A percentile compares a stretch with the other conserved stretches of the same genome.
Conservation (phyloP, 2,329 filamentous ascomycete species). For the Tolypocladium ovalisporum region DNA sequence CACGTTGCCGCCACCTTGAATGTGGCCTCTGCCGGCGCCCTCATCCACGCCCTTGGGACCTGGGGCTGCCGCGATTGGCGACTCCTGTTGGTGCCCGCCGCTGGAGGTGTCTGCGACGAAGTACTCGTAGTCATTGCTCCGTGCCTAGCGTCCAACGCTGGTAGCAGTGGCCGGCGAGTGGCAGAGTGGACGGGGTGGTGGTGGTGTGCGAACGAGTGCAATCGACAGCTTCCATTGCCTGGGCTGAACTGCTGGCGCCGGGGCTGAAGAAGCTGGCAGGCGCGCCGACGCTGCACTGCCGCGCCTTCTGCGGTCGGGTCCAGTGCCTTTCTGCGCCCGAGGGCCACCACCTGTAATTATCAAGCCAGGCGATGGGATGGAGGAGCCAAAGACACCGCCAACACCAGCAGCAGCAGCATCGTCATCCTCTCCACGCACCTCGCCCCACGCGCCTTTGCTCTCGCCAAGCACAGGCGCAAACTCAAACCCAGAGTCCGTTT, state of each 20-base stretch:
- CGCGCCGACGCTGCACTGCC: neutral
- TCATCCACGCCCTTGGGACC: neutral
- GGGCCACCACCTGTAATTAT: too few relatives aligned
- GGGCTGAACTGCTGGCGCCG: neutral
- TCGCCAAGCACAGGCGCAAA: neutral
- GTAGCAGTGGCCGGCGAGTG: neutral
- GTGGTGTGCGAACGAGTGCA: neutral
- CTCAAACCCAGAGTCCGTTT: neutral
- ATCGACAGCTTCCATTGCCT: neutral
- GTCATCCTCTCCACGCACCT: too few relatives aligned
- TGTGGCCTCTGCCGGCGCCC: neutral
- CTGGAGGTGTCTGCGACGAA: neutral
- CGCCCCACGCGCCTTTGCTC: too few relatives aligned
- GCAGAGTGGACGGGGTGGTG: neutral
- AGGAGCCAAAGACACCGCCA: too few relatives aligned
- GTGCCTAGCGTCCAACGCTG: neutral
- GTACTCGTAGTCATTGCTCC: neutral
- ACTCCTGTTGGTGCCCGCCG: neutral
- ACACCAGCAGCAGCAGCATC: too few relatives aligned
- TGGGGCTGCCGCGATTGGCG: neutral
- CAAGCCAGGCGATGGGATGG: too few relatives aligned
- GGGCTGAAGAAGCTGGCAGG: neutral
- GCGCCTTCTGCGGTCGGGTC: neutral
- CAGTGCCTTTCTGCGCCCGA: too few relatives aligned
- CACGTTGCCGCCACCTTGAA: neutral